Percentiles rank a stretch among this genome's conserved stretches.
Evolutionary conservation across 495 filamentous ascomycete species (phyloP).

Genomic region (Penicillium odoratum): DNA sequence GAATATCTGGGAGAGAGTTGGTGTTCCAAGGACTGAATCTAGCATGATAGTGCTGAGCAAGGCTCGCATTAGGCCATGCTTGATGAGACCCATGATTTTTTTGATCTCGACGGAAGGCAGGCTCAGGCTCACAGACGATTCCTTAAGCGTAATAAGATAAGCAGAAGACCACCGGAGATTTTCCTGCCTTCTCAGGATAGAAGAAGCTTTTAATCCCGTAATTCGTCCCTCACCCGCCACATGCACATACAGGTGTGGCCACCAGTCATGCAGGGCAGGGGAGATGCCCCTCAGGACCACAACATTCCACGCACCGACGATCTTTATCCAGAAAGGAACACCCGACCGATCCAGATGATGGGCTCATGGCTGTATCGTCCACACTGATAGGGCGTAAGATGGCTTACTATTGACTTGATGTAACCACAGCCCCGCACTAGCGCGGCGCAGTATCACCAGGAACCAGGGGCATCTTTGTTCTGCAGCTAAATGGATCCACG

Average conservation of each 20-base stretch:
- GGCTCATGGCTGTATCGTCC: constrained; percentile 13
- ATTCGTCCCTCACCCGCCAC: background rate
- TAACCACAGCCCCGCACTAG: constrained; percentile 21
- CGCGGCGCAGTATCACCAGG: background rate
- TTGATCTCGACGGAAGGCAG: background rate
- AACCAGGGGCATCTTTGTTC: background rate
- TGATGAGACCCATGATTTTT: constrained; percentile 8
- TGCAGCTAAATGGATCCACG: background rate
- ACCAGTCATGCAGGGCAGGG: constrained; percentile 8
- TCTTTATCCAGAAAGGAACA: constrained; percentile 16
- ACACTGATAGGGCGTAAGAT: constrained; percentile 15
- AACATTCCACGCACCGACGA: constrained; percentile 26
- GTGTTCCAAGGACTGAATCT: constrained; percentile 5
- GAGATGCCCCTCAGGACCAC: constrained; percentile 9
- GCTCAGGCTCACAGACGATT: background rate
- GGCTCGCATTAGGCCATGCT: constrained; percentile 3
- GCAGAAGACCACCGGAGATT: background rate
- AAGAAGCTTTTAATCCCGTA: background rate
- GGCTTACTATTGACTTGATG: constrained; percentile 22
- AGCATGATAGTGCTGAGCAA: constrained; percentile 16
- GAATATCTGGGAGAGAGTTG: background rate
- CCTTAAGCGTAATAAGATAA: background rate
- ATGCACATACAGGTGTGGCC: constrained; percentile 5
- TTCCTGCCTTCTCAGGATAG: background rate
- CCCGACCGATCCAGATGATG: constrained; percentile 10